Evolutionary conservation across 352 stramenopile species (phyloP).

Genomic region (Phytophthora podocarpi): DNA sequence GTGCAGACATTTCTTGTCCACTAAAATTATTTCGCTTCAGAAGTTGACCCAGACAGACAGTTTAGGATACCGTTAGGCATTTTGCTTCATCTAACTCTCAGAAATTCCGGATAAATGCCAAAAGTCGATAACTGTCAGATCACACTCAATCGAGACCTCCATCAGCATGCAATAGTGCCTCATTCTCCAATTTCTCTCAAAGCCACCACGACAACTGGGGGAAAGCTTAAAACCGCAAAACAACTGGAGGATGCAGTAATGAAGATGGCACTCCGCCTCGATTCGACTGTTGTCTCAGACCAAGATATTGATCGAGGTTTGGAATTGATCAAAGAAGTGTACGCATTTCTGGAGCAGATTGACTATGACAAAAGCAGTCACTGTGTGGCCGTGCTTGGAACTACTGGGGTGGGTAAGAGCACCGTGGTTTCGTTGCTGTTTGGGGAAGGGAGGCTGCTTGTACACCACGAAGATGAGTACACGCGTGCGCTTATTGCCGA

Average conservation of each 20-base stretch:
- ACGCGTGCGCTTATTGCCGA: conserved; percentile 3
- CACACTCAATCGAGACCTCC: too few relatives aligned
- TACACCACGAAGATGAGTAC: conserved; percentile 16
- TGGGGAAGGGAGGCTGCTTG: not conserved
- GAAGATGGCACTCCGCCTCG: not conserved
- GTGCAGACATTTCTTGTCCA: too few relatives aligned
- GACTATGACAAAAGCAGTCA: not conserved
- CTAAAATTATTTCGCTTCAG: too few relatives aligned
- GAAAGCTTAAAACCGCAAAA: not conserved
- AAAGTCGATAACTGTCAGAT: too few relatives aligned
- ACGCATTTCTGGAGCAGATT: not conserved
- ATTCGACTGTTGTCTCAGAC: not conserved
- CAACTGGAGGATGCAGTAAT: not conserved
- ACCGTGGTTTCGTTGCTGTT: conserved; percentile 11
- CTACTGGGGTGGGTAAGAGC: not conserved
- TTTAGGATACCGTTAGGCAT: too few relatives aligned
- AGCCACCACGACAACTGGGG: too few relatives aligned
- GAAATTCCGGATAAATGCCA: too few relatives aligned
- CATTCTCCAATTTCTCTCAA: too few relatives aligned
- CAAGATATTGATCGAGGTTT: not conserved
- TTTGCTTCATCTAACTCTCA: too few relatives aligned
- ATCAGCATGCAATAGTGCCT: too few relatives aligned
- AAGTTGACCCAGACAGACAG: too few relatives aligned
- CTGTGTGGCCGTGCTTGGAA: not conserved
- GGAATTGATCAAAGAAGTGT: not conserved